phyloP scores from a whole-genome alignment of 2,329 filamentous ascomycete genomes.

The Cladosporium sp. region DNA sequence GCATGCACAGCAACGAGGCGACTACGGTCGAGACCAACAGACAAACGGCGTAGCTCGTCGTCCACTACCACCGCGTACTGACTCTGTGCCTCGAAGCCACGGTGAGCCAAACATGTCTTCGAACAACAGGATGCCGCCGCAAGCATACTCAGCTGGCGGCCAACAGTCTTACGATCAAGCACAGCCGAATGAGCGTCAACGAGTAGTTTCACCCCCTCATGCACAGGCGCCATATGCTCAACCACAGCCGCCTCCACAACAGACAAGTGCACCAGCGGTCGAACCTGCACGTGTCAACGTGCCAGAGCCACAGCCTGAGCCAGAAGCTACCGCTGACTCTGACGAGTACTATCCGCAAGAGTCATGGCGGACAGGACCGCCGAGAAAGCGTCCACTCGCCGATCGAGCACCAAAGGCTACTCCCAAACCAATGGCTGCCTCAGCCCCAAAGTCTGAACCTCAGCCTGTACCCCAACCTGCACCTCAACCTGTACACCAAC shows the following conservation, averaged over 20 bases:
- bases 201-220: not conserved
- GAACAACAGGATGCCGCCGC: not conserved
- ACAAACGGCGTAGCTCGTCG: not conserved
- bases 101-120: not conserved
- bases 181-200: not conserved
- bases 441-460: not conserved
- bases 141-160: not conserved
- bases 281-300: not conserved
- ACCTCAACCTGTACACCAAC: not conserved
- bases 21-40: not conserved
- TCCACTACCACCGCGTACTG: not conserved
- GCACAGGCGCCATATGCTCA: not conserved
- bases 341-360: conserved; percentile 11
- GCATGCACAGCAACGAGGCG: conserved; percentile 5
- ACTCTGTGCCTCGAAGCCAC: not conserved
- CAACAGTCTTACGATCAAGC: not conserved
- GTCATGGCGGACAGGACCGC: conserved; percentile 8
- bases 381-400: conserved; percentile 6
- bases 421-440: not conserved
- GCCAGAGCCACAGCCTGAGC: not conserved
- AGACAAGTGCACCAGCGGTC: not conserved
- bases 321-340: not conserved
- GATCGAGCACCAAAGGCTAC: not conserved
- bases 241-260: not conserved
- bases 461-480: not conserved